Evolutionary conservation across 164 flowering plant genomes (phyloP).

Genomic region (Amborella trichopoda): DNA sequence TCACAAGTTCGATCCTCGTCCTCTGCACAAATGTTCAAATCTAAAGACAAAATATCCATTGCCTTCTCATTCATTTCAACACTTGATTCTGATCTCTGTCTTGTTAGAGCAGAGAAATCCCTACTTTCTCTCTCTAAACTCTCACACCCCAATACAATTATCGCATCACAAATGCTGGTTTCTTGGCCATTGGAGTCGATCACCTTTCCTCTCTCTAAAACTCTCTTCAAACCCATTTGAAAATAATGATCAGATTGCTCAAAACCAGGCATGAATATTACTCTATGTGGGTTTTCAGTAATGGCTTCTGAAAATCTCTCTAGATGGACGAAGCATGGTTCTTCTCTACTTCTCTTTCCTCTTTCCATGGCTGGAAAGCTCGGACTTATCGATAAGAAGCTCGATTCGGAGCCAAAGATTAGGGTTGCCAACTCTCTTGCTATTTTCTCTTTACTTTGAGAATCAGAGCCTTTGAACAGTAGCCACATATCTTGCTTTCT

Average conservation of each 20-base stretch:
- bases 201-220: constrained; percentile 56
- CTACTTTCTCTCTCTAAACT: constrained; percentile 66
- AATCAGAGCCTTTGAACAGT: constrained; percentile 67
- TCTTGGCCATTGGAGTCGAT: constrained; percentile 33
- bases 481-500: constrained; percentile 86
- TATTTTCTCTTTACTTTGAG: constrained; percentile 53
- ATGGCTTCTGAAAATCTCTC: constrained; percentile 59
- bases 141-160: constrained; percentile 74
- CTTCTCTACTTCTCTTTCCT: constrained; percentile 64
- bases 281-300: constrained; percentile 50
- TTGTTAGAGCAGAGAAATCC: constrained; percentile 50
- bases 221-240: constrained; percentile 59
- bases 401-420: constrained; percentile 54
- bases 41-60: constrained; percentile 28
- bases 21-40: constrained; percentile 66
- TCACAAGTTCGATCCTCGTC: constrained; percentile 34
- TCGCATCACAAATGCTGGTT: constrained; percentile 49
- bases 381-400: constrained; percentile 37
- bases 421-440: constrained; percentile 63
- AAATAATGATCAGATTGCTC: constrained; percentile 68
- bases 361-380: constrained; percentile 52
- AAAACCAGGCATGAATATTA: constrained; percentile 64
- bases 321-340: constrained; percentile 45
- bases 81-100: constrained; percentile 17
- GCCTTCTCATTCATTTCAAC: constrained; percentile 15